Conservation (phyloP, 2,329 filamentous ascomycete species). For the Aspergillus calidoustus region DNA sequence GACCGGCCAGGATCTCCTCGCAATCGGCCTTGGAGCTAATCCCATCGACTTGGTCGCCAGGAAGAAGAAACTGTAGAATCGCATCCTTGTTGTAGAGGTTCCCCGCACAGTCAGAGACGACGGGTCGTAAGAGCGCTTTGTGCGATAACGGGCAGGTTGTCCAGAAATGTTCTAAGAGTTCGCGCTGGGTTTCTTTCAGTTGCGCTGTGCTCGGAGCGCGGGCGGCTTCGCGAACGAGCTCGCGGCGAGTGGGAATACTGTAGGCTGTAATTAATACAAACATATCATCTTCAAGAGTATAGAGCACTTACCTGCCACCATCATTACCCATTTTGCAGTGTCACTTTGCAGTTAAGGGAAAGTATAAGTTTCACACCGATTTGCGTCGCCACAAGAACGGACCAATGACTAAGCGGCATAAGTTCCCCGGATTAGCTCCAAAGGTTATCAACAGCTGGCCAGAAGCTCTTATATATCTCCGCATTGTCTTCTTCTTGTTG, state of each 20-base stretch:
- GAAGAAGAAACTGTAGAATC: constrained; percentile 71
- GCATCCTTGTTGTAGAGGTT: constrained; percentile 95
- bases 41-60: constrained; percentile 58
- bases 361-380: not conserved
- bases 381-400: constrained; percentile 1
- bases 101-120: constrained; percentile 83
- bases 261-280: not conserved
- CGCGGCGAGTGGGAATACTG: constrained; percentile 89
- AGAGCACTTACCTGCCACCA: constrained; percentile 69
- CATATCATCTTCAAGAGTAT: not conserved
- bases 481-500: constrained; percentile 27
- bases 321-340: constrained; percentile 83
- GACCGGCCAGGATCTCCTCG: constrained; percentile 62
- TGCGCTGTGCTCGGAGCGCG: constrained; percentile 80
- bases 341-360: not conserved
- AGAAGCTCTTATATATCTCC: constrained; percentile 38
- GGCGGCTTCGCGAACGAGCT: constrained; percentile 93
- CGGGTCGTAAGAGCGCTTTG: constrained; percentile 70
- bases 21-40: constrained; percentile 62
- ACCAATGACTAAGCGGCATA: constrained; percentile 35
- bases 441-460: constrained; percentile 43
- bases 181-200: constrained; percentile 84
- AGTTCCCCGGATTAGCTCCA: constrained; percentile 31
- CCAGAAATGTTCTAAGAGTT: constrained; percentile 87
- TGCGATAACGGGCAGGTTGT: constrained; percentile 84